Evolutionary conservation across 2,329 filamentous ascomycete species (phyloP), one percentile per base, ranked within the genome.

Genomic region (Aspergillus pseudotamarii): DNA sequence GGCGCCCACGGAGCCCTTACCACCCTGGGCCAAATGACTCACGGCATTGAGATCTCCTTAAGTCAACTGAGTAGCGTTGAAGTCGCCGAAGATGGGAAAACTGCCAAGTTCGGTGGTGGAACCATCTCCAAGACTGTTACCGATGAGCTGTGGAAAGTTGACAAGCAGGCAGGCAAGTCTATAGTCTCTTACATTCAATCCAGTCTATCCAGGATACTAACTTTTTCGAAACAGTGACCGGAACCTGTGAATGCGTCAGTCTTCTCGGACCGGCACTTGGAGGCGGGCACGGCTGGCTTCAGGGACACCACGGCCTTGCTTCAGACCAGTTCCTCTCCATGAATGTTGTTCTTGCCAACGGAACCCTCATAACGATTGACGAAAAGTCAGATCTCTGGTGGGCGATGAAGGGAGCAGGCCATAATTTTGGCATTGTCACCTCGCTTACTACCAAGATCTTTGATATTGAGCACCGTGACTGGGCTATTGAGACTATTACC

Each of bases 371-470:
- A 8, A 80, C 76, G 0, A 72, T 84, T 1, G 80, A 60, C 70
- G 74, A 45, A 14, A 73, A 75, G 9, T 80, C 81, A 0, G 85
- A 88, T 41, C 78, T 88, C 9, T 88, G 79, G 71, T 88, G 85
- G 85, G 86, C 78, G 1, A 78, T 88, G 66, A 78, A 79, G 56
- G 86, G 86, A 5, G 86, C 85, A 2, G 86, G 85, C 1, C 83
- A 86, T 63, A 88, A 87, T 72, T 87, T 88, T 61, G 86, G 85
- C 50, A 81, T 88, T 59, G 82, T 87, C 19, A 85, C 82, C 1
- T 79, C 79, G 1, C 73, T 82, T 14, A 81, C 78, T 0, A 75
- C 76, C 23, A 82, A 83, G 69, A 79, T 86, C 56, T 84, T 83
- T 66, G 78, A 83, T 48, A 64, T 77, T 78, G 36, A 71, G 71